Evolutionary conservation across 1,284 basidiomycete genomes (phyloP), one percentile per base, ranked within the genome.

Genomic region (Tilletia indica): DNA sequence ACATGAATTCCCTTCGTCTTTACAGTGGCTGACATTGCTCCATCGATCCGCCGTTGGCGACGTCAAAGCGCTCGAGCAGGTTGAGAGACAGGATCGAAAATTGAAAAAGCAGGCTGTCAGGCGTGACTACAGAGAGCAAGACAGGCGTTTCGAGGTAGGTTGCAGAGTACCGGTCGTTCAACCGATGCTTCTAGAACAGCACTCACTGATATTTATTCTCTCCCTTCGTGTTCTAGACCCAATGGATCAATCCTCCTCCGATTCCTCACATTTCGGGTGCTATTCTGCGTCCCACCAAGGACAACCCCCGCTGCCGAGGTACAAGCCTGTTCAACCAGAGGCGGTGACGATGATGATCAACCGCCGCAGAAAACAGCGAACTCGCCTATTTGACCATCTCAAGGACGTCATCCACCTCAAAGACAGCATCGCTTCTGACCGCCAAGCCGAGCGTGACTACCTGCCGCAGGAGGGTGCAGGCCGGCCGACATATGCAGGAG

Each of bases 311-410:
- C 71, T 83, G 51, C 80, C 78, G 31, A 77, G 82, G 5, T 83
- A 80, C 78, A 81, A 81, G 66, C 82, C 82, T 14, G 73, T 75
- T 16, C 82, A 83, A 71, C 82, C 82, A 0, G 61, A 69, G 2
- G 45, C 48, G 6, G 73, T 83, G 58, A 79, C 77, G 39, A 82
- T 83, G 82, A 83, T 80, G 78, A 82, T 83, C 74, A 72, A 72
- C 36, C 69, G 71, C 3, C 78, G 82, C 47, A 66, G 69, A 45
- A 14, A 19, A 39, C 48, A 42, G 36, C 42, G 58, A 66, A 21
- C 34, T n/a, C 45, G 19, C 8, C 38, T 69, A 31, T 47, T 31
- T 12, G 42, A 49, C 49, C 31, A 56, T 12, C 39, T 47, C 11
- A 69, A 51, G 68, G 63, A 69, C 39, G 49, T 61, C 25, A 19